Evolutionary conservation across 176 grass and related monocot genomes (phyloP).

Genomic region (Bromus sterilis): DNA sequence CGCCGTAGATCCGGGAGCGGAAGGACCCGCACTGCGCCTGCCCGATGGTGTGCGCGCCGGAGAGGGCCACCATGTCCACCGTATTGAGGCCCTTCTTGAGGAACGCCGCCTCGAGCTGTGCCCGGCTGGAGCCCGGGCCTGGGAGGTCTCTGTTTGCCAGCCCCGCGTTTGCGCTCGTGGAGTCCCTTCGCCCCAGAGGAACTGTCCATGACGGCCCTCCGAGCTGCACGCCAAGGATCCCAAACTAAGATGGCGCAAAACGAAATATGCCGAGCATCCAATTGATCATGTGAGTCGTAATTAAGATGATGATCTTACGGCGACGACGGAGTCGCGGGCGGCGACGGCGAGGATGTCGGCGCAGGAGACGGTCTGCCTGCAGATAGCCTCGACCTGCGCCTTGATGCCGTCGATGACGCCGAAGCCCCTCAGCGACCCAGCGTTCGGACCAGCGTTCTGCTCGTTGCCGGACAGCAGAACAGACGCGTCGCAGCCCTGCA

Average conservation of each 20-base stretch:
- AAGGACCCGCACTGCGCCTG: slow-evolving; percentile 43
- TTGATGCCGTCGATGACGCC: slow-evolving; percentile 49
- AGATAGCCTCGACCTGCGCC: slow-evolving; percentile 47
- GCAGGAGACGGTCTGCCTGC: slow-evolving; percentile 62
- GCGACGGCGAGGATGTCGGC: slow-evolving; percentile 71
- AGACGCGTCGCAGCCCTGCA: slow-evolving; percentile 72
- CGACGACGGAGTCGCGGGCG: slow-evolving; percentile 59
- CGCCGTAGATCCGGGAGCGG: slow-evolving; percentile 32
- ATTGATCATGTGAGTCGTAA: too few species aligned
- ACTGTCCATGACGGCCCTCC: slow-evolving; percentile 36
- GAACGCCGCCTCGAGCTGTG: not conserved
- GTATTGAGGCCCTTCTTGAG: not conserved
- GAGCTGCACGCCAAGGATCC: not conserved
- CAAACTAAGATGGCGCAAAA: not conserved
- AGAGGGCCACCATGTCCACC: slow-evolving; percentile 2
- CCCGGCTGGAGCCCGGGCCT: not conserved
- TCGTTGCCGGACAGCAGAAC: slow-evolving; percentile 36
- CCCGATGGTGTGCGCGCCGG: not conserved
- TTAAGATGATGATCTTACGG: slow-evolving; percentile 16
- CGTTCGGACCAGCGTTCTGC: not conserved
- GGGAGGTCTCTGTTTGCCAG: not conserved
- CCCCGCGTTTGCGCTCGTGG: not conserved
- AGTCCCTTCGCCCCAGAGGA: slow-evolving; percentile 34
- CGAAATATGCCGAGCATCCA: too few species aligned
- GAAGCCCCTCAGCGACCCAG: not conserved